phyloP scores from a whole-genome alignment of 768 basidiomycete species.

The Hemileccinum impolitum region DNA sequence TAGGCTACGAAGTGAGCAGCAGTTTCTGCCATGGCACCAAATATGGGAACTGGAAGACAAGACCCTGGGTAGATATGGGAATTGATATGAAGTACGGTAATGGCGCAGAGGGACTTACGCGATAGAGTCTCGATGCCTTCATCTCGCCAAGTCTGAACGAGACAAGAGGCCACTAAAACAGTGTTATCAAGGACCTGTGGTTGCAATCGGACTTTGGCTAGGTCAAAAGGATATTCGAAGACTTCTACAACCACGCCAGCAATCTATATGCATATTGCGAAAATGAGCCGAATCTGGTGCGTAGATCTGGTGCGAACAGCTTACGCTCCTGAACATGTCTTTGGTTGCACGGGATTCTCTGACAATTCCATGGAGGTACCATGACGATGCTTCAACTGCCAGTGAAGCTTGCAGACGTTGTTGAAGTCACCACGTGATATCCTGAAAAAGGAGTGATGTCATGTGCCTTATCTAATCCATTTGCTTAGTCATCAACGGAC shows the following conservation, averaged over 20 bases:
- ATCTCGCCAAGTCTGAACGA: conserved; percentile 52
- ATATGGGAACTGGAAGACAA: conserved; percentile 81
- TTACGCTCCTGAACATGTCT: conserved; percentile 51
- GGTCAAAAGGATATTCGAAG: conserved; percentile 90
- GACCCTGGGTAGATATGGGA: conserved; percentile 47
- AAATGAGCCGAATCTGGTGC: neutral
- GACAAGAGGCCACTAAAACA: conserved; percentile 57
- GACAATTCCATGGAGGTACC: no score
- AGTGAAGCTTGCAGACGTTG: no score
- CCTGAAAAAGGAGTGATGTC: no score
- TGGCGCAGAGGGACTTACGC: conserved; percentile 32
- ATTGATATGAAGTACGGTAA: neutral
- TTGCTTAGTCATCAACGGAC: no score
- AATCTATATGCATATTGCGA: conserved; percentile 39
- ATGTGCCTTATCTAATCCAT: conserved; percentile 17
- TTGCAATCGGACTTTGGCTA: conserved; percentile 89
- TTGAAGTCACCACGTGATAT: no score
- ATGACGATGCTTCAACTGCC: no score
- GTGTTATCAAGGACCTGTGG: conserved; percentile 73
- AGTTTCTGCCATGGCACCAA: conserved; percentile 87
- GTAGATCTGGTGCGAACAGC: conserved; percentile 12
- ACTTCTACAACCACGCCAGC: conserved; percentile 86
- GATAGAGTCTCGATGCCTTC: conserved; percentile 55
- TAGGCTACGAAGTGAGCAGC: conserved; percentile 82
- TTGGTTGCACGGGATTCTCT: conserved; percentile 41